A percentile compares a stretch with the other conserved stretches of the same genome.
Conservation (phyloP, 2,329 filamentous ascomycete species). For the Ceratocystis cubensis region DNA sequence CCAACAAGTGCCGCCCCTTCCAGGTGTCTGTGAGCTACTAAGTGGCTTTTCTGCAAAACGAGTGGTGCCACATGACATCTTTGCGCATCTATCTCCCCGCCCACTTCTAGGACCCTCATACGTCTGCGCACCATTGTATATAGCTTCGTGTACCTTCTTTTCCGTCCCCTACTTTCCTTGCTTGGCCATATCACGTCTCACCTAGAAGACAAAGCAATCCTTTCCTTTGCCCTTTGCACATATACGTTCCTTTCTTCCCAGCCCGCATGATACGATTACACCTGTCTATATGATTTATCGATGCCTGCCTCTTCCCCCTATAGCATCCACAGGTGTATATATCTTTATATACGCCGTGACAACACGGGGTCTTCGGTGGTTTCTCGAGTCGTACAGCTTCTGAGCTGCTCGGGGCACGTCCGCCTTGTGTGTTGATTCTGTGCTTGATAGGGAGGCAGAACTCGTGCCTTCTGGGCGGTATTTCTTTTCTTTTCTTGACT, state of each 20-base stretch:
- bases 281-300: not conserved
- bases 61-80: too few relatives aligned
- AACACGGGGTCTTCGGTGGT: not conserved
- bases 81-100: not conserved
- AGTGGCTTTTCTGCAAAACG: not conserved
- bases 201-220: too few relatives aligned
- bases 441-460: too few relatives aligned
- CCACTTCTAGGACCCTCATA: too few relatives aligned
- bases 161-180: not conserved
- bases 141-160: not conserved
- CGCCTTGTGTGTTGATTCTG: not conserved
- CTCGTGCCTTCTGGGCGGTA: not conserved
- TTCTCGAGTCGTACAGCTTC: too few relatives aligned
- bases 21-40: not conserved
- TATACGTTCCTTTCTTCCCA: too few relatives aligned
- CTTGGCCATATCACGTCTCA: too few relatives aligned
- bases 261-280: not conserved
- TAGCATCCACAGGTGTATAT: not conserved
- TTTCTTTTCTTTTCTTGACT: not conserved
- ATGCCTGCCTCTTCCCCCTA: not conserved
- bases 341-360: not conserved
- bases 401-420: too few relatives aligned
- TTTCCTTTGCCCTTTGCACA: not conserved
- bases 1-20: constrained; percentile 32
- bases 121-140: too few relatives aligned